phyloP scores from a whole-genome alignment of 768 basidiomycete genomes.

The Melanogaster broomeanus region DNA sequence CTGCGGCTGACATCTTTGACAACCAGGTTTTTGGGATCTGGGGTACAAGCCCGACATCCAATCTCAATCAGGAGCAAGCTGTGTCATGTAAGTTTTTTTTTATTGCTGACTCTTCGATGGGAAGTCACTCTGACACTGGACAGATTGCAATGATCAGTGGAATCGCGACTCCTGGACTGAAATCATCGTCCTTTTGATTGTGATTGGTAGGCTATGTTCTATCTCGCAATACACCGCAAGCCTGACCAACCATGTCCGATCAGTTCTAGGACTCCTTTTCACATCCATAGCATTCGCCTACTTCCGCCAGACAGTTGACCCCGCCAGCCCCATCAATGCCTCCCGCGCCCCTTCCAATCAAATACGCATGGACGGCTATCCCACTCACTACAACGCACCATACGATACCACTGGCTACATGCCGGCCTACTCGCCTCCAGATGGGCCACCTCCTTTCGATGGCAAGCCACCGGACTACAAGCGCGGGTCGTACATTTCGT shows the following conservation, averaged over 20 bases:
- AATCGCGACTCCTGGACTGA: slow-evolving; percentile 66
- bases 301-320: slow-evolving; percentile 75
- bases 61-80: slow-evolving; percentile 43
- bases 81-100: slow-evolving; percentile 41
- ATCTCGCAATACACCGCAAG: background rate
- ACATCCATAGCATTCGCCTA: slow-evolving; percentile 67
- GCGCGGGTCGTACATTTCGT: slow-evolving; percentile 32
- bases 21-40: slow-evolving; percentile 54
- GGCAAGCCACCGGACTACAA: slow-evolving; percentile 55
- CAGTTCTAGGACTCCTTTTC: slow-evolving; percentile 64
- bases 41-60: slow-evolving; percentile 41
- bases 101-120: background rate
- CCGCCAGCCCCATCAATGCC: slow-evolving; percentile 54
- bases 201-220: slow-evolving; percentile 47
- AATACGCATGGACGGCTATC: slow-evolving; percentile 39
- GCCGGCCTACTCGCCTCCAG: slow-evolving; percentile 49
- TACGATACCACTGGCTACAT: slow-evolving; percentile 39
- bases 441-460: slow-evolving; percentile 49
- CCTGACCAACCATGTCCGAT: background rate
- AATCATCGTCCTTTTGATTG: slow-evolving; percentile 63
- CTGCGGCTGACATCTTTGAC: slow-evolving; percentile 18
- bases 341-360: slow-evolving; percentile 43
- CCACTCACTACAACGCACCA: slow-evolving; percentile 60
- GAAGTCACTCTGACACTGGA: slow-evolving; percentile 10
- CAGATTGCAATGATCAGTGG: slow-evolving; percentile 68